Conservation (phyloP, 805 yeast species). For the Sugiyamaella mastotermitis region DNA sequence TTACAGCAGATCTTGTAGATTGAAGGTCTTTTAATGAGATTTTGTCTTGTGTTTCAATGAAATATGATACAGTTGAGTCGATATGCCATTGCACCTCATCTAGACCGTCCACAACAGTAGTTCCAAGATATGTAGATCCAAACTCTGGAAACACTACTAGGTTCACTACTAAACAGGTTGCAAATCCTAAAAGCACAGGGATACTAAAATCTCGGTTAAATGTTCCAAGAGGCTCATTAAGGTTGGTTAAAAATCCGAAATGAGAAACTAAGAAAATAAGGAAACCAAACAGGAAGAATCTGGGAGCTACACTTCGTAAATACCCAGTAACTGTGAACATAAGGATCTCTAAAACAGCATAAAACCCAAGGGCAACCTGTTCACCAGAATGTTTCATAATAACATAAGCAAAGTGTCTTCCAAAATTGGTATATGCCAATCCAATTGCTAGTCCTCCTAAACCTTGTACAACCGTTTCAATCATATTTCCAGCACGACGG, state of each 20-base stretch:
- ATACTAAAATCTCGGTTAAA: conserved; percentile 35
- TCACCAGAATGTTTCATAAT: conserved; percentile 29
- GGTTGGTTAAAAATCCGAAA: conserved; percentile 39
- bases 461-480: conserved; percentile 39
- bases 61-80: conserved; percentile 39
- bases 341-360: conserved; percentile 40
- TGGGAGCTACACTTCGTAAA: conserved; percentile 42
- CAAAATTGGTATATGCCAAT: conserved; percentile 37
- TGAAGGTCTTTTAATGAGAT: conserved; percentile 22
- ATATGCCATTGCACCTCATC: conserved; percentile 37
- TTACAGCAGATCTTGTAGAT: conserved; percentile 30
- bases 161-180: conserved; percentile 39
- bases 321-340: conserved; percentile 46
- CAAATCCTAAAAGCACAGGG: conserved; percentile 44
- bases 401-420: conserved; percentile 36
- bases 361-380: conserved; percentile 34
- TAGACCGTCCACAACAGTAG: conserved; percentile 35
- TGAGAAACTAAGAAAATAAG: conserved; percentile 46
- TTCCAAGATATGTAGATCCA: conserved; percentile 45
- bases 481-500: conserved; percentile 42
- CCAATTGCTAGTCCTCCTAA: conserved; percentile 39
- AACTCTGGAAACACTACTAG: conserved; percentile 44
- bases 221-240: conserved; percentile 28
- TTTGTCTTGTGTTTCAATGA: conserved; percentile 20
- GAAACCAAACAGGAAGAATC: conserved; percentile 42